phyloP scores from a whole-genome alignment of 2,329 filamentous ascomycete genomes.

The Cytospora mali region DNA sequence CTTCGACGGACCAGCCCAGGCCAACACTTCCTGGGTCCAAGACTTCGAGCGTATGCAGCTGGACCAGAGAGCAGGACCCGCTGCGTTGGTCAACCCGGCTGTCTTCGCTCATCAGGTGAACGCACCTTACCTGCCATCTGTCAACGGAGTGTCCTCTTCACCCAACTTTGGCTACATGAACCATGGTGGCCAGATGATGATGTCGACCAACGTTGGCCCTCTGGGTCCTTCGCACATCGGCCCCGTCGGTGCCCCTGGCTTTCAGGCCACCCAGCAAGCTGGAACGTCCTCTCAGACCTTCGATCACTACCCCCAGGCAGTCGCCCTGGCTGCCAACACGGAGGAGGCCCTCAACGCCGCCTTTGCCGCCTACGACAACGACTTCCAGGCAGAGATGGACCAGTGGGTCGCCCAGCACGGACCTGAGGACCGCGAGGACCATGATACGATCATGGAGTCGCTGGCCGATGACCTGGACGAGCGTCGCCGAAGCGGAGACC shows the following conservation, averaged over 20 bases:
- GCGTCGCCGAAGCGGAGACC: conserved; percentile 31
- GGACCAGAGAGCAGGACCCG: background rate
- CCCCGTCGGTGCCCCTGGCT: background rate
- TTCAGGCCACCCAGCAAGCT: background rate
- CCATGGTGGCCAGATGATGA: background rate
- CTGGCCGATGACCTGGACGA: conserved; percentile 27
- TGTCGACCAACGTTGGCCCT: background rate
- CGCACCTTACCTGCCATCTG: background rate
- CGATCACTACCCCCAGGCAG: conserved; percentile 24
- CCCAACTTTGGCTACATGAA: background rate
- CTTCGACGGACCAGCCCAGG: conserved; percentile 3
- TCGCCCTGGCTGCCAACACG: conserved; percentile 25
- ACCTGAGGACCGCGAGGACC: conserved; percentile 31
- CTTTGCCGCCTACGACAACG: conserved; percentile 36
- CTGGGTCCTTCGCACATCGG: background rate
- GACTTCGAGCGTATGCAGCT: conserved; percentile 16
- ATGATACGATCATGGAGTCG: conserved; percentile 29
- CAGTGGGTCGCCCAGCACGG: conserved; percentile 39
- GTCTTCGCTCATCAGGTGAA: background rate
- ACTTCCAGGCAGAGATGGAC: conserved; percentile 35
- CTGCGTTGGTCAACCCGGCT: background rate
- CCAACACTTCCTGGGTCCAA: conserved; percentile 18
- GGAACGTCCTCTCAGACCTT: conserved; percentile 4
- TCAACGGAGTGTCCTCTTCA: background rate
- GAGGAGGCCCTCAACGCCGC: conserved; percentile 35